Percentiles rank a stretch among this genome's conserved stretches.
Evolutionary conservation across 2,329 filamentous ascomycete genomes (phyloP).

Genomic region (Sordariomycetes sp.): DNA sequence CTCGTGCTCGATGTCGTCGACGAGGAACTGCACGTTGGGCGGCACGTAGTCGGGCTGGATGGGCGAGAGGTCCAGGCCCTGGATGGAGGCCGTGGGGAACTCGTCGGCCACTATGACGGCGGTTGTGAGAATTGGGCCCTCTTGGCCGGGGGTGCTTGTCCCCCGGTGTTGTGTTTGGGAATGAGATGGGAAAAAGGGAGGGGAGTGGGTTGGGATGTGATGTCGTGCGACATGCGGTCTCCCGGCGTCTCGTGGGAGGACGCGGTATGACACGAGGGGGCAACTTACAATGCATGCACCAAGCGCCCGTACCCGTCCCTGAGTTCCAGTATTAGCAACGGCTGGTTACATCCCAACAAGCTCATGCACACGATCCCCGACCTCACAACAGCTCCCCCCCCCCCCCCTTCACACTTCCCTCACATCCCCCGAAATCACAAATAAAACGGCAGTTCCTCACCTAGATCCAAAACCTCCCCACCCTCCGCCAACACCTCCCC

Average conservation of each 20-base stretch:
- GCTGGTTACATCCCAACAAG: not conserved
- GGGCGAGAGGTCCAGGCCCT: slow-evolving; percentile 39
- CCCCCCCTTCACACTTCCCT: not conserved
- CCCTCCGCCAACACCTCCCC: slow-evolving; percentile 23
- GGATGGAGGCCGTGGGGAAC: slow-evolving; percentile 30
- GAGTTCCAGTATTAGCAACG: slow-evolving; percentile 6
- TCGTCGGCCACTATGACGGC: slow-evolving; percentile 34
- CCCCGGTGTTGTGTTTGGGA: not conserved
- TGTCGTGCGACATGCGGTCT: not conserved
- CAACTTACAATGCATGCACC: slow-evolving; percentile 37
- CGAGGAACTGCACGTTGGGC: slow-evolving; percentile 37
- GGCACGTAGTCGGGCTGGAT: slow-evolving; percentile 41
- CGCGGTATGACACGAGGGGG: not conserved
- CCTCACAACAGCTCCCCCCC: not conserved
- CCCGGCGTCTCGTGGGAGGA: not conserved
- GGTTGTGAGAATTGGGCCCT: slow-evolving; percentile 30
- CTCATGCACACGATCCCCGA: not conserved
- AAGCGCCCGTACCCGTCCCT: slow-evolving; percentile 41
- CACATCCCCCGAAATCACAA: slow-evolving; percentile 3
- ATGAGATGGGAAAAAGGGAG: not conserved
- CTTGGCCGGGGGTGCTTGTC: not conserved
- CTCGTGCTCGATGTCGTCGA: slow-evolving; percentile 40
- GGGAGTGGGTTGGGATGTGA: not conserved
- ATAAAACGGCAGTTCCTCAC: slow-evolving; percentile 13
- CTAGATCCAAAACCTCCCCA: slow-evolving; percentile 34